A percentile compares a stretch with the other conserved stretches of the same genome.
phyloP scores from a whole-genome alignment of 2,329 filamentous ascomycete species.

The Fusarium pseudonygamai region DNA sequence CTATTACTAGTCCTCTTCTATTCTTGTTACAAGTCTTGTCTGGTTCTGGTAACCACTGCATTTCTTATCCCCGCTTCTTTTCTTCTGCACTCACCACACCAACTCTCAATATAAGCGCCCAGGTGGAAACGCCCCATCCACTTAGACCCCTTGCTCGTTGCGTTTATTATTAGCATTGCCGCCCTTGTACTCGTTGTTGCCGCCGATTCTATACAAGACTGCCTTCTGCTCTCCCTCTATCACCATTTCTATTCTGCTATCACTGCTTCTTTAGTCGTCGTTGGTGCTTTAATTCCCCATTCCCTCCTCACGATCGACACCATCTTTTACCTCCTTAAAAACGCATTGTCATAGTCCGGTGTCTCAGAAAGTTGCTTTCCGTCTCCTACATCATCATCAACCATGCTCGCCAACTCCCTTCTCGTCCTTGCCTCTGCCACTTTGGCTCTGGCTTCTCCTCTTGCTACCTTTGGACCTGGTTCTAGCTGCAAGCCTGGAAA shows the following conservation, averaged over 20 bases:
- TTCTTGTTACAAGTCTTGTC: not conserved
- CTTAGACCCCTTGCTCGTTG: conserved; percentile 32
- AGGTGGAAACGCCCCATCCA: conserved; percentile 39
- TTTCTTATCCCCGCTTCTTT: conserved; percentile 18
- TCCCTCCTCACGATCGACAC: conserved; percentile 29
- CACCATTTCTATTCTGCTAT: conserved; percentile 1
- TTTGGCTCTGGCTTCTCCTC: conserved; percentile 45
- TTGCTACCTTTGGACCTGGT: conserved; percentile 22
- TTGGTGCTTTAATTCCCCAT: conserved; percentile 19
- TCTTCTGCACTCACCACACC: conserved; percentile 33
- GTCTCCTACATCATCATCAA: conserved; percentile 14
- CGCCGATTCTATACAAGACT: conserved; percentile 31
- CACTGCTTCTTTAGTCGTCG: conserved; percentile 22
- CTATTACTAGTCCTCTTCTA: not conserved
- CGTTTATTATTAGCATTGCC: conserved; percentile 45
- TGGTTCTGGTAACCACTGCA: conserved; percentile 9
- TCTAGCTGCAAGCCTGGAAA: conserved; percentile 30
- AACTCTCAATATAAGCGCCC: conserved; percentile 40
- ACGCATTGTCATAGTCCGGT: conserved; percentile 9
- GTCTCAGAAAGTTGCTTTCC: conserved; percentile 23
- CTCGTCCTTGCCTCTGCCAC: conserved; percentile 49
- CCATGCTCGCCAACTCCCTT: conserved; percentile 49
- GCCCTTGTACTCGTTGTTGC: conserved; percentile 32
- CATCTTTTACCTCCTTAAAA: conserved; percentile 13
- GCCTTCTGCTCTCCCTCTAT: conserved; percentile 17